Percentiles rank a stretch among this genome's conserved stretches.
These are phyloP conservation scores for Fusarium lyarnte DNA, from an alignment of 2,329 filamentous ascomycete genomes.

Conservation along the genomic window DNA sequence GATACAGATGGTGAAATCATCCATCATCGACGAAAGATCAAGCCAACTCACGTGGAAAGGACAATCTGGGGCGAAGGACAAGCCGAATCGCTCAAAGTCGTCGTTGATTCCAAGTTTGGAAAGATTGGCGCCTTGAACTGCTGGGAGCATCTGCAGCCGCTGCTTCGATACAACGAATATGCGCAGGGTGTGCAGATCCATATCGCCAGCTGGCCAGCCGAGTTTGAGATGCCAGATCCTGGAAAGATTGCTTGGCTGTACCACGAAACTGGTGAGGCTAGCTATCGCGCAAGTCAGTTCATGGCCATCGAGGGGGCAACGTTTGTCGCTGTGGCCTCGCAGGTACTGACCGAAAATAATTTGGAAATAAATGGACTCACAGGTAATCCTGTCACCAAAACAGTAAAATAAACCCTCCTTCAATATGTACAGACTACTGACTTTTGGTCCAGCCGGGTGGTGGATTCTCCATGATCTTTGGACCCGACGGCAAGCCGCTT, in stretches of 20 bases:
- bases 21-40: neutral
- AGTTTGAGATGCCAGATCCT: neutral
- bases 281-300: neutral
- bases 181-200: neutral
- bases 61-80: neutral
- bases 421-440: neutral
- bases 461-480: conserved; percentile 1
- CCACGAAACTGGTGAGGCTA: neutral
- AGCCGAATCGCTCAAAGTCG: neutral
- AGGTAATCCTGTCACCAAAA: neutral
- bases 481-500: neutral
- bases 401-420: neutral
- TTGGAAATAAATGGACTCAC: neutral
- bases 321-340: neutral
- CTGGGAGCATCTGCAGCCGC: neutral
- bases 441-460: neutral
- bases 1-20: neutral
- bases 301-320: neutral
- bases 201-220: neutral
- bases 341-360: neutral
- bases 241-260: neutral
- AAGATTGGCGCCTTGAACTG: neutral
- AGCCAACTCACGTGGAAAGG: neutral
- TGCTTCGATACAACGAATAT: neutral
- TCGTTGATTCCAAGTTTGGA: neutral